Percentiles rank a stretch among this genome's conserved stretches.
Conservation (phyloP, 805 yeast genomes). For the Nematodospora valgi region DNA sequence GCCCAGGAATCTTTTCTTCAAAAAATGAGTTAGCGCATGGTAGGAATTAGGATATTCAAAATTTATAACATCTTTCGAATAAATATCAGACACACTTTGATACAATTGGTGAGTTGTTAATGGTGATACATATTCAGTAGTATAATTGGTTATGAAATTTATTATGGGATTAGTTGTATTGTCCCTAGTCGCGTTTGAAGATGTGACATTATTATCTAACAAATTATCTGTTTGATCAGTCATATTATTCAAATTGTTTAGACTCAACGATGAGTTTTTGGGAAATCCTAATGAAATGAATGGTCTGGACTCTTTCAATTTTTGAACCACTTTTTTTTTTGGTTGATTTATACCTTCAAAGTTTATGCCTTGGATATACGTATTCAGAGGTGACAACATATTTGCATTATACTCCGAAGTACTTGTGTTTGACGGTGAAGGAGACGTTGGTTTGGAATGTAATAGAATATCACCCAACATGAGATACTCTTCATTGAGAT, state of each 20-base stretch:
- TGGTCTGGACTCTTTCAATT: constrained; percentile 31
- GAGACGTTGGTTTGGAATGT: constrained; percentile 40
- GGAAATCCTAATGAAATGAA: constrained; percentile 38
- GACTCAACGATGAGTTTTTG: constrained; percentile 6
- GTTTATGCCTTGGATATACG: constrained; percentile 3
- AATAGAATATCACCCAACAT: constrained; percentile 47
- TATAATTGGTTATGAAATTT: constrained; percentile 6
- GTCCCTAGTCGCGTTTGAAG: neutral
- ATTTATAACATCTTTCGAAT: constrained; percentile 43
- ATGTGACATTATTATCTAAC: constrained; percentile 9
- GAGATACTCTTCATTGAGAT: constrained; percentile 49
- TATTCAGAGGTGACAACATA: constrained; percentile 3
- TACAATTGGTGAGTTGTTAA: constrained; percentile 54
- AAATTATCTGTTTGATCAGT: constrained; percentile 9
- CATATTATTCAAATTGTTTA: constrained; percentile 9
- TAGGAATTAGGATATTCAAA: constrained; percentile 63
- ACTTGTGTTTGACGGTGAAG: constrained; percentile 30
- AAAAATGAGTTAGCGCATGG: constrained; percentile 55
- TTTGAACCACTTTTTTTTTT: constrained; percentile 7
- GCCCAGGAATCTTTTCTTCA: constrained; percentile 56
- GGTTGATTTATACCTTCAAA: constrained; percentile 7
- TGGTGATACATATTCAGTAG: constrained; percentile 51
- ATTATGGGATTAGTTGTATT: constrained; percentile 9
- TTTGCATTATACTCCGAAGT: constrained; percentile 12
- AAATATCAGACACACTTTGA: constrained; percentile 49